Percentiles rank a stretch among this genome's conserved stretches.
phyloP scores from a whole-genome alignment of 192 early-diverging fungal genomes.

The Backusella westeae region DNA sequence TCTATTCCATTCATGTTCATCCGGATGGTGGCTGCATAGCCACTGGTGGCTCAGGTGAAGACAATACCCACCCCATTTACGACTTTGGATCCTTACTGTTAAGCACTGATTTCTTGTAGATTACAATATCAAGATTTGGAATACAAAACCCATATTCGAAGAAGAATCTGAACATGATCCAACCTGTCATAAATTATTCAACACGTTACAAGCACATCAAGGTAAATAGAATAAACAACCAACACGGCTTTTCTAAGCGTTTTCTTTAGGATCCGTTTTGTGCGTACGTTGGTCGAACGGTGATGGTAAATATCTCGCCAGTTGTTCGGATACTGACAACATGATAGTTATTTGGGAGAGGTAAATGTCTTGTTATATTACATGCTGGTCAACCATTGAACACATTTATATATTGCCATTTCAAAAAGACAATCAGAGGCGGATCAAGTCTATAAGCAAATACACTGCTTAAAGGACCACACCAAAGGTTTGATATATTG shows the following conservation, averaged over 20 bases:
- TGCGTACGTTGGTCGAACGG: constrained; percentile 82
- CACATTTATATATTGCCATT: neutral
- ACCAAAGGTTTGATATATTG: constrained; percentile 41
- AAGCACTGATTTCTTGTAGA: constrained; percentile 44
- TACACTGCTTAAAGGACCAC: constrained; percentile 1
- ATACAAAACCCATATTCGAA: constrained; percentile 58
- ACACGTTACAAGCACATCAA: constrained; percentile 81
- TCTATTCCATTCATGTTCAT: constrained; percentile 90
- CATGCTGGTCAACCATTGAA: too few relatives aligned
- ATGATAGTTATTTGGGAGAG: constrained; percentile 89
- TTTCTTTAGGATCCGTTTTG: constrained; percentile 68
- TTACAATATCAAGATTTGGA: constrained; percentile 91
- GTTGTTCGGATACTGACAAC: constrained; percentile 85
- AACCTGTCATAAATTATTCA: constrained; percentile 60
- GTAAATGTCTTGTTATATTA: neutral
- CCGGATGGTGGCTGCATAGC: constrained; percentile 78
- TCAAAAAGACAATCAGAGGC: neutral
- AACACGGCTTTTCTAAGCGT: too few relatives aligned
- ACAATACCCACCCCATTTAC: neutral
- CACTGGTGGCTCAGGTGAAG: constrained; percentile 77
- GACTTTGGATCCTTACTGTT: neutral
- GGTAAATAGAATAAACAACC: constrained; percentile 43
- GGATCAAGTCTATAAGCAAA: neutral
- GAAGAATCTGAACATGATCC: constrained; percentile 45
- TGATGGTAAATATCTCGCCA: constrained; percentile 75